phyloP scores from a whole-genome alignment of 345 rosid genomes.

The Abelmoschus esculentus region DNA sequence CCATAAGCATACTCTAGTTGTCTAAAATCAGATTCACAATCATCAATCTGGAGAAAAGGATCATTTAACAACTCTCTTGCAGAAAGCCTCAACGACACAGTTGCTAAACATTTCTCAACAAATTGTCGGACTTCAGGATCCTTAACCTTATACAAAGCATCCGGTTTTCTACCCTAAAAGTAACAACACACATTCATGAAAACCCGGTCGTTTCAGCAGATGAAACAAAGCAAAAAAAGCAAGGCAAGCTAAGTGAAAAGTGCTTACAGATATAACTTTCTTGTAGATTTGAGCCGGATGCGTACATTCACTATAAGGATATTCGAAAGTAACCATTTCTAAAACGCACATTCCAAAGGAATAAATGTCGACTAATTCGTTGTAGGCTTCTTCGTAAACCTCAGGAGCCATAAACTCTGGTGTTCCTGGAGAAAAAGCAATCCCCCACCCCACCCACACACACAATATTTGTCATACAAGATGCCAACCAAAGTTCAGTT shows the following conservation, averaged over 20 bases:
- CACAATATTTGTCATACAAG: background rate
- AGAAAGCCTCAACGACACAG: constrained; percentile 72
- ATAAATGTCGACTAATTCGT: constrained; percentile 93
- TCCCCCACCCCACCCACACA: background rate
- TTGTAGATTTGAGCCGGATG: constrained; percentile 98
- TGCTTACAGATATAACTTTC: constrained; percentile 91
- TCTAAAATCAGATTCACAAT: constrained; percentile 48
- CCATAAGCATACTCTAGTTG: constrained; percentile 26
- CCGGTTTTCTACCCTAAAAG: constrained; percentile 84
- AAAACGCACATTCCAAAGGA: constrained; percentile 97
- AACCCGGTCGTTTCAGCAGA: constrained; percentile 3
- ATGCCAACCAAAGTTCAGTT: background rate
- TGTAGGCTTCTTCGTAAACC: constrained; percentile 91
- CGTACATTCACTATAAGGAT: constrained; percentile 89
- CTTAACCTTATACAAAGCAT: constrained; percentile 69
- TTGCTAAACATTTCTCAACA: constrained; percentile 86
- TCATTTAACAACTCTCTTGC: constrained; percentile 79
- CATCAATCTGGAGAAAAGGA: constrained; percentile 62
- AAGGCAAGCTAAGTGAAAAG: background rate
- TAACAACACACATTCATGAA: constrained; percentile 17
- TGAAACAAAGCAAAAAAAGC: background rate
- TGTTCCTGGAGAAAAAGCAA: constrained; percentile 54
- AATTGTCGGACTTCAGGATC: constrained; percentile 73
- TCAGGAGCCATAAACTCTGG: constrained; percentile 99
- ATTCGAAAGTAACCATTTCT: constrained; percentile 97